phyloP scores from a whole-genome alignment of 306 rosid species.

The Citrullus colocynthis region DNA sequence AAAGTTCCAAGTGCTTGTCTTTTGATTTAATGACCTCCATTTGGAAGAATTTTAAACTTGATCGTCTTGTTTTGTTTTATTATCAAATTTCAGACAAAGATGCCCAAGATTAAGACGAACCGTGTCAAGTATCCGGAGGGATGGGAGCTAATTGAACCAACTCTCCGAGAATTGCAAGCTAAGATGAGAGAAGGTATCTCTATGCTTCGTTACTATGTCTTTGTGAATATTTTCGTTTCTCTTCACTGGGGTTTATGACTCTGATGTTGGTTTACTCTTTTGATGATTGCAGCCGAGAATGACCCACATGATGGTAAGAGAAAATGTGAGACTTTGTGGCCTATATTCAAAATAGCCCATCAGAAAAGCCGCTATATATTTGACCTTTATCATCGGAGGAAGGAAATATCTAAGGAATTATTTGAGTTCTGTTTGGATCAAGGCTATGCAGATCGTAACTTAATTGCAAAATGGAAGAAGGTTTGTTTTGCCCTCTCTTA shows the following conservation, averaged over 20 bases:
- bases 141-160: slow-evolving; percentile 89
- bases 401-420: slow-evolving; percentile 38
- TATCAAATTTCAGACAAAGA: slow-evolving; percentile 25
- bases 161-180: slow-evolving; percentile 80
- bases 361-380: slow-evolving; percentile 41
- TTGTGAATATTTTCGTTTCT: neutral
- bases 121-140: slow-evolving; percentile 88
- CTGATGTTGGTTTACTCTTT: neutral
- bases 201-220: neutral
- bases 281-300: slow-evolving; percentile 29
- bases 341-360: slow-evolving; percentile 40
- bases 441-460: slow-evolving; percentile 37
- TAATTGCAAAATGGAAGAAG: slow-evolving; percentile 46
- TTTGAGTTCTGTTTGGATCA: slow-evolving; percentile 38
- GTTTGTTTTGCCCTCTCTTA: slow-evolving; percentile 14
- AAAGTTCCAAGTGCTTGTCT: neutral
- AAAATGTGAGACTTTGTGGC: slow-evolving; percentile 43
- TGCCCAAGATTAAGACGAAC: slow-evolving; percentile 91
- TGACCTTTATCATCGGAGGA: slow-evolving; percentile 35
- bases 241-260: neutral
- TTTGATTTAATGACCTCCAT: neutral
- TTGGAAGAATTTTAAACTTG: neutral
- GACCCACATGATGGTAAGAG: slow-evolving; percentile 45
- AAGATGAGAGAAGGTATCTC: slow-evolving; percentile 89
- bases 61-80: slow-evolving; percentile 5